phyloP scores from a whole-genome alignment of 2,329 filamentous ascomycete genomes.

The Fusarium algeriense region DNA sequence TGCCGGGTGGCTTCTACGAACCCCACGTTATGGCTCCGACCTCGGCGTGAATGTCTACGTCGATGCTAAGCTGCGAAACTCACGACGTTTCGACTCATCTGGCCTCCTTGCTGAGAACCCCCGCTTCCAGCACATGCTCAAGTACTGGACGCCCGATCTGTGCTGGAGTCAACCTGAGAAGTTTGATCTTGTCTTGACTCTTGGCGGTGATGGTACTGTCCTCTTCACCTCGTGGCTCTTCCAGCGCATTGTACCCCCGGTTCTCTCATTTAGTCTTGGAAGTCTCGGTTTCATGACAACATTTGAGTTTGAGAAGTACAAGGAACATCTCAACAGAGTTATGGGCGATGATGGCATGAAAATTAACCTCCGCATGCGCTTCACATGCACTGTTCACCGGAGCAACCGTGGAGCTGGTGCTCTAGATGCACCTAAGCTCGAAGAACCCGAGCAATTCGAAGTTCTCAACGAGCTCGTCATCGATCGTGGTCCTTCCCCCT shows the following conservation, averaged over 20 bases:
- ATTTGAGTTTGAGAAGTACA: constrained; percentile 89
- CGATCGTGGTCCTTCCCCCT: constrained; percentile 94
- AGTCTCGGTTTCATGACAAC: constrained; percentile 90
- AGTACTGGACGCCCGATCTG: constrained; percentile 96
- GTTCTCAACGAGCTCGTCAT: constrained; percentile 99
- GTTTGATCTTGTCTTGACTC: constrained; percentile 92
- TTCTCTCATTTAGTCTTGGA: constrained; percentile 85
- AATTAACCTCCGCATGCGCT: constrained; percentile 97
- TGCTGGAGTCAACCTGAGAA: constrained; percentile 95
- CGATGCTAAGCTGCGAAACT: constrained; percentile 91
- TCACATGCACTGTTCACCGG: constrained; percentile 97
- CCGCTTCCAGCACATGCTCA: constrained; percentile 84
- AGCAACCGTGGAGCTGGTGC: constrained; percentile 59
- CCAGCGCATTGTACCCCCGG: constrained; percentile 86
- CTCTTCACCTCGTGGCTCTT: constrained; percentile 94
- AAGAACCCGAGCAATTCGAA: constrained; percentile 96
- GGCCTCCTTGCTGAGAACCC: constrained; percentile 79
- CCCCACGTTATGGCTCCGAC: constrained; percentile 88
- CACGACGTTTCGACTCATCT: constrained; percentile 85
- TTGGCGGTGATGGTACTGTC: constrained; percentile 88
- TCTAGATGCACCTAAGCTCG: constrained; percentile 70
- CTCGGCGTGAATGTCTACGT: constrained; percentile 97
- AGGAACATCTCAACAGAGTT: constrained; percentile 84
- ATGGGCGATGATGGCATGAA: constrained; percentile 98
- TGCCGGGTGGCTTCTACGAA: constrained; percentile 86